Conservation (phyloP, 371 early-diverging fungal genomes). For the Haplosporangium sp. region DNA sequence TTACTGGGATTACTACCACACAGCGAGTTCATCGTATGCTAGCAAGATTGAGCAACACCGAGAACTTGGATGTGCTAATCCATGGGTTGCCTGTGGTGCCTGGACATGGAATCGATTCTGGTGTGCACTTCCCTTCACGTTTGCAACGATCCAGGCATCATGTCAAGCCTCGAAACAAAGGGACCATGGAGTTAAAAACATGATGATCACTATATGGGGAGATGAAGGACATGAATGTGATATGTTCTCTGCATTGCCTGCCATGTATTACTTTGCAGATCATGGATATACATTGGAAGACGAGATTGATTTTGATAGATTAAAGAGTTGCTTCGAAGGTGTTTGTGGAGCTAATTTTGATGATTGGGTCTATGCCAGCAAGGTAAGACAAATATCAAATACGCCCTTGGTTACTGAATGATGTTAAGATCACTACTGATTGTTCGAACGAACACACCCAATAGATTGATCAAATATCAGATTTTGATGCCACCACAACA, state of each 20-base stretch:
- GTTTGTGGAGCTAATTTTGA: constrained; percentile 85
- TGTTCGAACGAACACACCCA: not conserved
- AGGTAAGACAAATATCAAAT: constrained; percentile 52
- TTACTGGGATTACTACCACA: constrained; percentile 93
- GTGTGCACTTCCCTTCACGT: constrained; percentile 84
- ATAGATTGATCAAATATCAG: constrained; percentile 66
- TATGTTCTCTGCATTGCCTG: constrained; percentile 82
- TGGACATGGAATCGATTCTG: constrained; percentile 93
- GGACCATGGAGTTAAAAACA: constrained; percentile 71
- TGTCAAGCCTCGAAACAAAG: constrained; percentile 74
- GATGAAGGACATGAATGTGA: constrained; percentile 94
- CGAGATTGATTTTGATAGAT: constrained; percentile 68
- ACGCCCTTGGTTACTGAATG: not conserved
- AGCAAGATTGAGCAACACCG: constrained; percentile 86
- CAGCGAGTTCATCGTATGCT: constrained; percentile 72
- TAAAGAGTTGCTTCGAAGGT: constrained; percentile 78
- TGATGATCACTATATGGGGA: constrained; percentile 89
- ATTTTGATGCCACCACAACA: constrained; percentile 60
- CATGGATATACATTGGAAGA: constrained; percentile 74
- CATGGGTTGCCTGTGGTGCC: constrained; percentile 82
- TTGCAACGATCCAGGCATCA: constrained; percentile 82
- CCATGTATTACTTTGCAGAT: constrained; percentile 79
- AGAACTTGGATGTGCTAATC: constrained; percentile 80
- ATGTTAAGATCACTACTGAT: too few species aligned
- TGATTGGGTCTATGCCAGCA: constrained; percentile 77